Evolutionary conservation across 495 filamentous ascomycete species (phyloP).

Genomic region (Penicillium chermesinum): DNA sequence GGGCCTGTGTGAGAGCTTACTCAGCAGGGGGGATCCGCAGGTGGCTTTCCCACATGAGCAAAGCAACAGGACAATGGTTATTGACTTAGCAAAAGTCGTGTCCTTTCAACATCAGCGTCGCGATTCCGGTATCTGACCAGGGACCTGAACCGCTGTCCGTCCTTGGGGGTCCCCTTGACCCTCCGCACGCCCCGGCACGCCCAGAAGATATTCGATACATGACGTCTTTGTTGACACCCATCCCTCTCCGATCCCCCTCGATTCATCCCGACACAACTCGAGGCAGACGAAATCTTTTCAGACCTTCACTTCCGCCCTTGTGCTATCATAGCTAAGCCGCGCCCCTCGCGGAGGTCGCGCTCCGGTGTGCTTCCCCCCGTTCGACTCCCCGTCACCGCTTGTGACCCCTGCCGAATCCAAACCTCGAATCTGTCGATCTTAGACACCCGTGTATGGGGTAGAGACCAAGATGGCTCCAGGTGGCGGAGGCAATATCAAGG

Average conservation of each 20-base stretch:
- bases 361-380: slow-evolving; percentile 15
- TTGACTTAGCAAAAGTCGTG: slow-evolving; percentile 12
- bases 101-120: slow-evolving; percentile 1
- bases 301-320: slow-evolving; percentile 4
- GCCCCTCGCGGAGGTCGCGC: slow-evolving; percentile 39
- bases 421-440: slow-evolving; percentile 9
- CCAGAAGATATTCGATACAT: slow-evolving; percentile 34
- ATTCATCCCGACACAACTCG: not conserved
- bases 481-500: slow-evolving; percentile 97
- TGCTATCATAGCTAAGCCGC: slow-evolving; percentile 23
- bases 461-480: slow-evolving; percentile 61
- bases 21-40: slow-evolving; percentile 31
- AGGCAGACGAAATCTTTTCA: slow-evolving; percentile 4
- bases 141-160: not conserved
- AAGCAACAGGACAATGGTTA: slow-evolving; percentile 14
- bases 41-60: slow-evolving; percentile 39
- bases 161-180: slow-evolving; percentile 3
- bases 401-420: slow-evolving; percentile 10
- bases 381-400: slow-evolving; percentile 23
- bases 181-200: slow-evolving; percentile 19
- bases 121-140: not conserved
- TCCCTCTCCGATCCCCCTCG: slow-evolving; percentile 13
- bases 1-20: slow-evolving; percentile 20
- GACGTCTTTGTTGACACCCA: slow-evolving; percentile 44
- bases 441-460: slow-evolving; percentile 34